Evolutionary conservation across 139 green algal genomes (phyloP).

Genomic region (Edaphochlamys debaryana): DNA sequence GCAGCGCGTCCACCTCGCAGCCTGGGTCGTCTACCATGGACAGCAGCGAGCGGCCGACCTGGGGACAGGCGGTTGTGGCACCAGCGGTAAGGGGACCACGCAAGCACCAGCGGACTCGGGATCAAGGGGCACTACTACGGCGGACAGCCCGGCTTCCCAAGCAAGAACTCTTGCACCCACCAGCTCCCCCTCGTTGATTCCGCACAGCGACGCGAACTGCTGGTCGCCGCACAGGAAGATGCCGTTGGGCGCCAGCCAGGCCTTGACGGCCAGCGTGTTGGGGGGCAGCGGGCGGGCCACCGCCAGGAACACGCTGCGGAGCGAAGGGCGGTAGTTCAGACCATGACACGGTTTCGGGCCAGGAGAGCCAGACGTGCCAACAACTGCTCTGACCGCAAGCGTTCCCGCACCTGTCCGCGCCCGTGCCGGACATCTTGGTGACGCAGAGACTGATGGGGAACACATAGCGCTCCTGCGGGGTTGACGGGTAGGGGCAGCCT

Average conservation of each 20-base stretch:
- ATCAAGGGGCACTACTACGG: too few relatives aligned
- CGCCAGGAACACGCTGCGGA: conserved; percentile 23
- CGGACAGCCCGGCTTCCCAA: too few relatives aligned
- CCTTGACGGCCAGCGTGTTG: neutral
- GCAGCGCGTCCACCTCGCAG: neutral
- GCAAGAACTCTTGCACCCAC: neutral
- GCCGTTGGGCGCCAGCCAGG: neutral
- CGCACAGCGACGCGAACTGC: neutral
- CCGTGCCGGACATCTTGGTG: conserved; percentile 34
- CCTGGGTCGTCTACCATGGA: neutral
- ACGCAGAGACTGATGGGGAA: conserved; percentile 31
- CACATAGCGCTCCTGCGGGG: conserved; percentile 30
- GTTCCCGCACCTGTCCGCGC: conserved; percentile 1
- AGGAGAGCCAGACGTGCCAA: too few relatives aligned
- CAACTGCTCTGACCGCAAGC: too few relatives aligned
- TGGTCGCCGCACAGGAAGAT: conserved; percentile 4
- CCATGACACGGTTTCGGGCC: too few relatives aligned
- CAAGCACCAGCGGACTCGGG: too few relatives aligned
- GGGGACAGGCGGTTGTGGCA: too few relatives aligned
- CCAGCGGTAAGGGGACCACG: too few relatives aligned
- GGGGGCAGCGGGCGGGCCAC: neutral
- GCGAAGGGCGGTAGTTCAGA: too few relatives aligned
- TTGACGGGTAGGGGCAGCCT: too few relatives aligned
- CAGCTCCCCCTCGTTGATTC: neutral
- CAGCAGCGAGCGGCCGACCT: conserved; percentile 5